phyloP scores from a whole-genome alignment of 2,329 filamentous ascomycete genomes.

The Ampelomyces quisqualis region DNA sequence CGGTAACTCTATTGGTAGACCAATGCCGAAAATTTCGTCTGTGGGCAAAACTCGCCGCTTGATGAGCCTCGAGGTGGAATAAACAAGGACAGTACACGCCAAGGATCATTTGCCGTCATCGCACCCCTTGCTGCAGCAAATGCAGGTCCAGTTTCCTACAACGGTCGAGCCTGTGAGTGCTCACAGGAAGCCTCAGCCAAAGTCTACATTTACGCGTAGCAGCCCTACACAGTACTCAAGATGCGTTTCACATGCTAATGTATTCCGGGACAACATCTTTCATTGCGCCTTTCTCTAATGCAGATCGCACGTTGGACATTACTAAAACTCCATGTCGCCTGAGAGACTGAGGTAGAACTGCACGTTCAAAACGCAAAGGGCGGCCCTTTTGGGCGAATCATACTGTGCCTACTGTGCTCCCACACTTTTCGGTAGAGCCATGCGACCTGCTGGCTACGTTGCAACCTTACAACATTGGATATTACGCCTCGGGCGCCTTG shows the following conservation, averaged over 20 bases:
- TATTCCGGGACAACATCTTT: constrained; percentile 75
- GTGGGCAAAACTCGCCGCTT: constrained; percentile 1
- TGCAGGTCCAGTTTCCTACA: too few relatives aligned
- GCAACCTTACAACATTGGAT: neutral
- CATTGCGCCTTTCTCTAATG: constrained; percentile 62
- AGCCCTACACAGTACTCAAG: neutral
- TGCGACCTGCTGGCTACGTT: constrained; percentile 3
- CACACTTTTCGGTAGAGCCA: constrained; percentile 6
- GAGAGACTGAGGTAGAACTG: neutral
- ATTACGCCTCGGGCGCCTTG: neutral
- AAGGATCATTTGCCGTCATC: constrained; percentile 7
- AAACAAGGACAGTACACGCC: constrained; percentile 12
- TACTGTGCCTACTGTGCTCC: too few relatives aligned
- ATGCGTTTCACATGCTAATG: constrained; percentile 43
- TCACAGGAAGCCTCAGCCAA: too few relatives aligned
- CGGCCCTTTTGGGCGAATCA: too few relatives aligned
- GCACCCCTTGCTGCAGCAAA: too few relatives aligned
- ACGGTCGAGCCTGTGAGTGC: too few relatives aligned
- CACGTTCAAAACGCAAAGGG: constrained; percentile 4
- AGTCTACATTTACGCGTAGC: too few relatives aligned
- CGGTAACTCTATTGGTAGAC: constrained; percentile 6
- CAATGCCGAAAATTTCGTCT: constrained; percentile 1
- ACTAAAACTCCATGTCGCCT: constrained; percentile 17
- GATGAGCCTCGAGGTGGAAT: too few relatives aligned
- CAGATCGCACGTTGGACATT: constrained; percentile 67